Evolutionary conservation across 1,139 yeast genomes (phyloP).

Genomic region (Meyerozyma sp.): DNA sequence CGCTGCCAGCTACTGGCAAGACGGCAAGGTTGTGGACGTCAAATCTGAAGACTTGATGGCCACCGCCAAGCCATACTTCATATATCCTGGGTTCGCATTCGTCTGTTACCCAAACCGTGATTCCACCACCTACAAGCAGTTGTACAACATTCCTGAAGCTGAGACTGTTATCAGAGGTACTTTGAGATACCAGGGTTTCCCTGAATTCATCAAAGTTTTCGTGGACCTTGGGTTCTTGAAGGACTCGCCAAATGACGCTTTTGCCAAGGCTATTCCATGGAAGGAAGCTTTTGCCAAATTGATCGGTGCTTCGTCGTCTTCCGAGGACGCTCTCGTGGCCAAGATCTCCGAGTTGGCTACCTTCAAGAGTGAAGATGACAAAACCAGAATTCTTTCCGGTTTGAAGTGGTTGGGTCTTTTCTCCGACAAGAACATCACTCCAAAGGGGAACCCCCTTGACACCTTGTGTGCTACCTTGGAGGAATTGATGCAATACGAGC

Average conservation of each 20-base stretch:
- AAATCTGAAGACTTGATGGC: constrained; percentile 92
- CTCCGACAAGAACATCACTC: constrained; percentile 67
- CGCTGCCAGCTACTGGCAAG: constrained; percentile 82
- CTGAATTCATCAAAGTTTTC: constrained; percentile 90
- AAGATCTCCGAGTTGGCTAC: constrained; percentile 73
- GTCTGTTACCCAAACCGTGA: constrained; percentile 98
- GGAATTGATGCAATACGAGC: constrained; percentile 91
- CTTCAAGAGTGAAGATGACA: constrained; percentile 77
- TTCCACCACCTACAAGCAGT: constrained; percentile 87
- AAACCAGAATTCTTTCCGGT: constrained; percentile 82
- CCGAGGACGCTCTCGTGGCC: constrained; percentile 68
- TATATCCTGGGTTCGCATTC: constrained; percentile 92
- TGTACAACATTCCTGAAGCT: constrained; percentile 94
- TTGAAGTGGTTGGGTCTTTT: constrained; percentile 92
- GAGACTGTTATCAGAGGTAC: constrained; percentile 96
- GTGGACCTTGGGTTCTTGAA: constrained; percentile 91
- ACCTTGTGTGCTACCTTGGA: constrained; percentile 95
- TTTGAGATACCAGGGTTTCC: constrained; percentile 96
- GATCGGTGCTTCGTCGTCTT: constrained; percentile 65
- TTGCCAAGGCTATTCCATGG: constrained; percentile 67
- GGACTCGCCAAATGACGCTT: constrained; percentile 62
- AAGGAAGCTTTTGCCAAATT: constrained; percentile 77
- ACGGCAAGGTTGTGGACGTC: constrained; percentile 77
- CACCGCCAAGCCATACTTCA: constrained; percentile 89
- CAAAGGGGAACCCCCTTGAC: constrained; percentile 93